Evolutionary conservation across 495 filamentous ascomycete species (phyloP).

Genomic region (Lasiosphaeria hispida): DNA sequence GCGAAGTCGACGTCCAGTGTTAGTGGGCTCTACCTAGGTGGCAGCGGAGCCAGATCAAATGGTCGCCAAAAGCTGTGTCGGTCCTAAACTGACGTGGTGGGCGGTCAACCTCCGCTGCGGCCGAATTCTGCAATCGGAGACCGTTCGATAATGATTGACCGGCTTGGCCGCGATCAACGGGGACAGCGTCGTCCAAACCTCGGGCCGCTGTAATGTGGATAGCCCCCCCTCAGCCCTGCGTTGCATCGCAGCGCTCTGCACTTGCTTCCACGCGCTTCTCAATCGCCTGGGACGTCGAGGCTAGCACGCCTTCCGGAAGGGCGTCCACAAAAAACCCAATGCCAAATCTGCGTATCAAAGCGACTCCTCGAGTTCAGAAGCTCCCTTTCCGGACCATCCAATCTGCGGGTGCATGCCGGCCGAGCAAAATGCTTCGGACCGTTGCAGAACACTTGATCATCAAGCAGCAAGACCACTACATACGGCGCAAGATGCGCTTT

Average conservation of each 20-base stretch:
- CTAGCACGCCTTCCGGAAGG: background rate
- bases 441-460: constrained; percentile 24
- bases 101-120: too few relatives aligned
- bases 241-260: constrained; percentile 8
- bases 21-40: too few relatives aligned
- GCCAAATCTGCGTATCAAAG: too few relatives aligned
- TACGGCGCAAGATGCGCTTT: constrained; percentile 36
- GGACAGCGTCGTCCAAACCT: too few relatives aligned
- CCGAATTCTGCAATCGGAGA: too few relatives aligned
- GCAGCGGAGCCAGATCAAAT: too few relatives aligned
- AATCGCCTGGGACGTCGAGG: constrained; percentile 5
- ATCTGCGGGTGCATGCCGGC: background rate
- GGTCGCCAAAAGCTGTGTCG: background rate
- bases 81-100: background rate
- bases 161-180: too few relatives aligned
- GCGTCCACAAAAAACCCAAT: background rate
- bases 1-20: too few relatives aligned
- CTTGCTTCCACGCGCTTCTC: constrained; percentile 17
- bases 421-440: constrained; percentile 4
- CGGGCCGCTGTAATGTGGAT: too few relatives aligned
- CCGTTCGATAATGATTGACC: too few relatives aligned
- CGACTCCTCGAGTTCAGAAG: too few relatives aligned
- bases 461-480: constrained; percentile 31
- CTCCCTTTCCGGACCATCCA: background rate
- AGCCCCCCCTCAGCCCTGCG: too few relatives aligned